Base-by-base conservation (phyloP, 148 eudicot genomes). In the Arbutus unedo region DNA sequence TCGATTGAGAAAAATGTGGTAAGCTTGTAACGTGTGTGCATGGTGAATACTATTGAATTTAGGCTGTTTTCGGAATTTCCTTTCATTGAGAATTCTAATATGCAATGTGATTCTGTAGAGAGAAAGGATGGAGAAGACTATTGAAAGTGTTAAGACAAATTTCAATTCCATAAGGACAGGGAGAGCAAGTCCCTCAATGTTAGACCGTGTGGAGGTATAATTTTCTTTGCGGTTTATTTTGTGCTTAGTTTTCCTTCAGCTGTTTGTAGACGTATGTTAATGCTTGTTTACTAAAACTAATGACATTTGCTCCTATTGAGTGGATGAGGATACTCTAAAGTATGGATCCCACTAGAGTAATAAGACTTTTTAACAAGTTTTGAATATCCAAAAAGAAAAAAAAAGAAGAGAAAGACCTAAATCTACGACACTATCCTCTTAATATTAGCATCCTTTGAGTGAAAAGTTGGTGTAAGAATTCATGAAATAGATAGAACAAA, bases 101-200 rank as follows among this genome's bases (percentile, higher is more conserved):
- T 78, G 23, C 49, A 25, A 25, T 84, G 77, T 44, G 71, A 48
- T 78, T 68, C 43, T 81, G 9, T 76, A 96, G 99, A 96, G 90
- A 91, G 92, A 91, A 90, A 96, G 90, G 90, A 96, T 96, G 99
- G 99, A 94, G 84, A 96, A 93, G 95, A 88, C 98, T 70, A 88
- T 96, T 83, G 99, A 94, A 77, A 92, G 85, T 76, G 66, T 92
- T 49, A 88, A 90, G 55, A 62, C 95, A 79, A 93, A 90, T 86
- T 96, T 94, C 83, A 90, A 83, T 86, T 94, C 99, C 43, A 91
- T 96, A 75, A 91, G 97, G 83, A 94, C 99, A 2, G 96, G 90
- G 78, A 86, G 99, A 84, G 90, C 99, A 74, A 94, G 82, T 77
- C 99, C 99, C 78, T 85, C 95, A 59, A 92, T 96, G 90, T 84